Percentiles rank a stretch among this genome's conserved stretches.
These are phyloP conservation scores for Arthrobotrys megalospora DNA, from an alignment of 2,329 filamentous ascomycete species.

Conservation along the genomic window DNA sequence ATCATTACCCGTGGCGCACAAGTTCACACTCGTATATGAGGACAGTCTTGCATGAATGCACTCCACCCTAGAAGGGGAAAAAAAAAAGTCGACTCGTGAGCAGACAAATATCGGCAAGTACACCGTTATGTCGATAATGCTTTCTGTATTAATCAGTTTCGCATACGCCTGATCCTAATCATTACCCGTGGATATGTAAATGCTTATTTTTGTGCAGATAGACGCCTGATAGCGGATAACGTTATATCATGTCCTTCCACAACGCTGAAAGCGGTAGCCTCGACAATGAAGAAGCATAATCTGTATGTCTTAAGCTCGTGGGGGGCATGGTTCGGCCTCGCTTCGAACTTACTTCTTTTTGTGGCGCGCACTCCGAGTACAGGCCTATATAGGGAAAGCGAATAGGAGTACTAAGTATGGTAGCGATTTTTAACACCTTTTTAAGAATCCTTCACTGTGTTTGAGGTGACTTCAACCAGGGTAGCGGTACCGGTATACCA, in stretches of 20 bases:
- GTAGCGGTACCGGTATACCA: no score
- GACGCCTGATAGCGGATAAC: not conserved
- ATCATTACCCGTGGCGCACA: not conserved
- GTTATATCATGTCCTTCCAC: not conserved
- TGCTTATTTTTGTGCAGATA: not conserved
- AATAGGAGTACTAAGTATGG: slow-evolving; percentile 21
- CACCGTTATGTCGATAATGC: not conserved
- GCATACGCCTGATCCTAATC: slow-evolving; percentile 6
- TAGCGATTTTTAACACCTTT: not conserved
- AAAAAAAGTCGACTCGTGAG: no score
- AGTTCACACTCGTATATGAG: no score
- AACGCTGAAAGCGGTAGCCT: not conserved
- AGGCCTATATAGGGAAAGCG: slow-evolving; percentile 7
- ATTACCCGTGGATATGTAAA: not conserved
- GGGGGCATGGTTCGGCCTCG: not conserved
- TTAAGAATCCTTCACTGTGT: not conserved
- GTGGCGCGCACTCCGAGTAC: not conserved
- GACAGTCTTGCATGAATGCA: not conserved
- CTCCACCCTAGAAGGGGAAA: not conserved
- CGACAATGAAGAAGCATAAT: not conserved
- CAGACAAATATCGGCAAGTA: no score
- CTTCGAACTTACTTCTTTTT: not conserved
- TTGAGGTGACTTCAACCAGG: not conserved
- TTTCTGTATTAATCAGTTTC: not conserved
- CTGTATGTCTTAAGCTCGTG: no score